Percentiles rank a stretch among this genome's conserved stretches.
Conservation (phyloP, 2,329 filamentous ascomycete genomes). For the Nakataea oryzae region DNA sequence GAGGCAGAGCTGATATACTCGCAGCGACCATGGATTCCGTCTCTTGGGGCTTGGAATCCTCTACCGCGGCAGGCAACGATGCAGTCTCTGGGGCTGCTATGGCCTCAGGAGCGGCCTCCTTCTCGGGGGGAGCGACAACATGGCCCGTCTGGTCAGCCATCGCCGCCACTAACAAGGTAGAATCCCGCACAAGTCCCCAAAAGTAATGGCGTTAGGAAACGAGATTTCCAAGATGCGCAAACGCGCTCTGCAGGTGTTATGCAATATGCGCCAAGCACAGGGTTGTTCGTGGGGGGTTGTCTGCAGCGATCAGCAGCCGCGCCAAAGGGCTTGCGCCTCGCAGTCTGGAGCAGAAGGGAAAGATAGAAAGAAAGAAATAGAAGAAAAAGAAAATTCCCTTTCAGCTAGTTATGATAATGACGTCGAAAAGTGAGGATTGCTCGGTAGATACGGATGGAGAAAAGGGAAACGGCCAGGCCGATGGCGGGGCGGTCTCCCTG, state of each 20-base stretch:
- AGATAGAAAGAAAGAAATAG: no score
- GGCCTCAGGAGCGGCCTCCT: not conserved
- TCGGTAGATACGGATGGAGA: no score
- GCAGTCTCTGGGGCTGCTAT: conserved; percentile 9
- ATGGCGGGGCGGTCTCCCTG: not conserved
- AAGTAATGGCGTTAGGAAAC: not conserved
- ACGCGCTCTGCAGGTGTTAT: not conserved
- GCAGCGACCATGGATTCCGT: no score
- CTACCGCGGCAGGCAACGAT: not conserved
- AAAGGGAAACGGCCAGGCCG: not conserved
- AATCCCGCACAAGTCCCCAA: not conserved
- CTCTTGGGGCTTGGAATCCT: not conserved
- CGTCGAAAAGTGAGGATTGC: no score
- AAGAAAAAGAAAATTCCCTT: no score
- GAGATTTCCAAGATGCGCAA: not conserved
- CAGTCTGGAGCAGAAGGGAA: no score
- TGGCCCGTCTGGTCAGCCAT: conserved; percentile 1
- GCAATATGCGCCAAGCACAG: not conserved
- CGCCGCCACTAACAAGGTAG: not conserved
- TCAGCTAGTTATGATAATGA: no score
- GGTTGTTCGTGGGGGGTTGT: not conserved
- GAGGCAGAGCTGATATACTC: no score
- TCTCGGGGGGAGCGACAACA: not conserved
- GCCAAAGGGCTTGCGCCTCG: not conserved
- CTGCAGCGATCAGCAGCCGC: not conserved